Base-by-base conservation (phyloP, 805 yeast genomes). In the Candida piceae region DNA sequence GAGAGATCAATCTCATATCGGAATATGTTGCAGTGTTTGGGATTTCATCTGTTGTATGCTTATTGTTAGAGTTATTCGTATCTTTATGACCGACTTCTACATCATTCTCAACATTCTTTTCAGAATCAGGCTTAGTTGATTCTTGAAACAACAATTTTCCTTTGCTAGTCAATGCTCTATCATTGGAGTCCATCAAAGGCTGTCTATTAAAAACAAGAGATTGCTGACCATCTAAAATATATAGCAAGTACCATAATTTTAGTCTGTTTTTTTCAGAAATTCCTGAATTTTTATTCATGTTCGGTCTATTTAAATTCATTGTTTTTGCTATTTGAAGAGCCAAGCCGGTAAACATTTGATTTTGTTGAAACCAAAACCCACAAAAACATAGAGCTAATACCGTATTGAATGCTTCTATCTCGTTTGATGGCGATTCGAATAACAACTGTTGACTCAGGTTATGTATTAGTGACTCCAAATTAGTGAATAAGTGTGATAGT, bases 151-250 rank as follows among this genome's bases (percentile, higher is more conserved):
- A 49, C 10, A 73, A 45, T 21, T 59, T 58, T 36, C 71, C 59
- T 28, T 75, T 65, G 29, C 71, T 59, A 34, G 50, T 56, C 12
- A 77, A 51, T 4, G 73, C 49, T 22, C 60, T 62, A 39, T 78
- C 83, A 2, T 69, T 34, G 4, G 53, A 56, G 35, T 66, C 64
- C n/a, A 80, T 69, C 30, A 80, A 50, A 0, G 83, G 75, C 39
- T 73, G 73, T 45, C 82, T 66, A 44, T 75, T 74, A 47, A 70
- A 73, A 0, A 80, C 70, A 48, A 80, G 57, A 44, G 83, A 74
- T 46, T 80, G 85, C 45, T 80, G 84, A 0, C 85, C 84, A 56
- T 80, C 87, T 25, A 79, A 58, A 8, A 78, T 72, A 53, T 75
- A 80, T 16, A 80, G 57, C 40, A 80, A 60, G 50, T 79, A 80